Conservation (phyloP, 768 basidiomycete genomes). For the Tricholoma hemisulphureum region DNA sequence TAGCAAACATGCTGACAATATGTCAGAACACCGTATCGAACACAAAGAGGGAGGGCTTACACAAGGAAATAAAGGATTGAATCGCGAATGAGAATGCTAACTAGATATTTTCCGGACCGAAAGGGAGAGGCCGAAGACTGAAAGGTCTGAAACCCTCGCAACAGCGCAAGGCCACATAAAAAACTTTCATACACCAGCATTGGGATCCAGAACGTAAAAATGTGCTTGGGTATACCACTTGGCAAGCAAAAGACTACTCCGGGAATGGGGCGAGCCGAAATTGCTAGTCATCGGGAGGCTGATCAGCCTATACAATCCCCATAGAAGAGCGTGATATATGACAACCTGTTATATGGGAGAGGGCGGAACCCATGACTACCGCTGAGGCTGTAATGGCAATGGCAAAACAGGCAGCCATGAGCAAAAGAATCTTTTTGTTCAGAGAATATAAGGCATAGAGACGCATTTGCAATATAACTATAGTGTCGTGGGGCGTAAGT, state of each 20-base stretch:
- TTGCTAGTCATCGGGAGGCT: conserved; percentile 9
- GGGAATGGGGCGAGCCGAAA: conserved; percentile 12
- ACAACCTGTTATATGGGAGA: conserved; percentile 42
- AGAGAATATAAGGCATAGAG: conserved; percentile 61
- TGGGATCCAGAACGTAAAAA: conserved; percentile 63
- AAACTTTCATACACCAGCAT: conserved; percentile 53
- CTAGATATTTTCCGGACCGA: conserved; percentile 42
- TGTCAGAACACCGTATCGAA: neutral
- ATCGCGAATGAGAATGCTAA: conserved; percentile 53
- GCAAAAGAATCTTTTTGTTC: conserved; percentile 46
- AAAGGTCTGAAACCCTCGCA: conserved; percentile 48
- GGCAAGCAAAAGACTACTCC: conserved; percentile 44
- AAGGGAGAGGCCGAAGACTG: conserved; percentile 34
- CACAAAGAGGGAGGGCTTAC: conserved; percentile 33
- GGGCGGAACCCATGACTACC: conserved; percentile 46
- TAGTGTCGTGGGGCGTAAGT: neutral
- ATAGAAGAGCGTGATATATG: neutral
- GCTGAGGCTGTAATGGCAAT: conserved; percentile 39
- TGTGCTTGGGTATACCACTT: conserved; percentile 34
- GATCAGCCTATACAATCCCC: neutral
- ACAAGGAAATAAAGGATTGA: conserved; percentile 56
- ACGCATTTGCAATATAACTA: conserved; percentile 61
- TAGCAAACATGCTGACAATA: conserved; percentile 47
- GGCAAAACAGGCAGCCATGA: conserved; percentile 45
- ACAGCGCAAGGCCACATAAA: conserved; percentile 50